Conservation (phyloP, 805 yeast genomes). For the Teunomyces stri region DNA sequence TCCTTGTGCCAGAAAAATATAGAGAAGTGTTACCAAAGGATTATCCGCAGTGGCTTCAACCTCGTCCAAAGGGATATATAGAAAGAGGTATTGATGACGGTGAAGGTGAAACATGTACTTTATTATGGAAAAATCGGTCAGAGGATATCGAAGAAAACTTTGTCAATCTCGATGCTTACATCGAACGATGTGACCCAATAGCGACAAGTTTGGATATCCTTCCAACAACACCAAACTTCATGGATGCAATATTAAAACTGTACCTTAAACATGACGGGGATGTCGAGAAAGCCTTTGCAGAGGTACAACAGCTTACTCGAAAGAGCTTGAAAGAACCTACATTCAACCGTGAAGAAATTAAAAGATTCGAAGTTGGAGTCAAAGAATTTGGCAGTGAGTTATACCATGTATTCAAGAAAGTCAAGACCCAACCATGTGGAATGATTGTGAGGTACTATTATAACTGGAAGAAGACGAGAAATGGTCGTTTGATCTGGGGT, state of each 20-base stretch:
- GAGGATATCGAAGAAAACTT: constrained; percentile 25
- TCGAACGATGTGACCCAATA: constrained; percentile 51
- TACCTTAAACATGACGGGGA: constrained; percentile 55
- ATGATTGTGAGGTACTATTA: constrained; percentile 87
- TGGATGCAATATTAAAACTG: constrained; percentile 66
- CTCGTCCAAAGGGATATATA: constrained; percentile 73
- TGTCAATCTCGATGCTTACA: constrained; percentile 48
- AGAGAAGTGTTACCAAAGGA: constrained; percentile 41
- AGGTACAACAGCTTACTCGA: constrained; percentile 50
- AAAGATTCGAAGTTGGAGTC: constrained; percentile 73
- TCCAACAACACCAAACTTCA: constrained; percentile 73
- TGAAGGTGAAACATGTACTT: constrained; percentile 48
- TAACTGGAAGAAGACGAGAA: constrained; percentile 83
- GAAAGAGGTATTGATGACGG: constrained; percentile 78
- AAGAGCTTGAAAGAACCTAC: constrained; percentile 74
- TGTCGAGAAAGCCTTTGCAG: constrained; percentile 44
- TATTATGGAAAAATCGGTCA: constrained; percentile 59
- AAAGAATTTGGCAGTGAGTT: constrained; percentile 73
- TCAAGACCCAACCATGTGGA: constrained; percentile 69
- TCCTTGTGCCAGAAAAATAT: constrained; percentile 50
- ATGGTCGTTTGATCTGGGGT: constrained; percentile 80
- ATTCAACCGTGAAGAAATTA: constrained; percentile 59
- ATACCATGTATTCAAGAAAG: constrained; percentile 66
- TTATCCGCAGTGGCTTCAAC: constrained; percentile 74
- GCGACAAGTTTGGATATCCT: constrained; percentile 56